These are phyloP conservation scores for Cardamine chenopodiifolia DNA, from an alignment of 345 rosid genomes.

Conservation along the genomic window DNA sequence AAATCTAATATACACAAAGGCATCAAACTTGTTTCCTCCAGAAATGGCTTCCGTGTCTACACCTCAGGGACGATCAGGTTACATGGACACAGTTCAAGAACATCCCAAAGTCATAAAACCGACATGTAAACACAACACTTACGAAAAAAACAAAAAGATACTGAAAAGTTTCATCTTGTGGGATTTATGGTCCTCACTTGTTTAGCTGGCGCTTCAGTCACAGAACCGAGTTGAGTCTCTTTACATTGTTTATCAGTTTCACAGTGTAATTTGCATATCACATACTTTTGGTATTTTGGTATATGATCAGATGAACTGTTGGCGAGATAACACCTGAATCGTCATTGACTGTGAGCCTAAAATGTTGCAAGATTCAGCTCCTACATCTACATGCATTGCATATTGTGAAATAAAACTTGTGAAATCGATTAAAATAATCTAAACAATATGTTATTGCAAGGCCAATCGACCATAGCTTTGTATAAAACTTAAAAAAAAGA, in stretches of 20 bases:
- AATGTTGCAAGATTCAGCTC: not conserved
- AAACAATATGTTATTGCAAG: not conserved
- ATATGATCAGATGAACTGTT: not conserved
- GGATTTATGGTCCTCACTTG: constrained; percentile 20
- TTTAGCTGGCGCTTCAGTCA: constrained; percentile 44
- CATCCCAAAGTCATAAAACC: constrained; percentile 24
- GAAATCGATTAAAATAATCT: not conserved
- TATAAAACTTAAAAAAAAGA: not conserved
- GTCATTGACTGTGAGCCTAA: not conserved
- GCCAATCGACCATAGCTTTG: not conserved
- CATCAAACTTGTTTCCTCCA: constrained; percentile 39
- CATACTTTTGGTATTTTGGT: not conserved
- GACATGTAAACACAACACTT: constrained; percentile 20
- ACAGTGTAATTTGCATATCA: constrained; percentile 11
- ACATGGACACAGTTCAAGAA: constrained; percentile 36
- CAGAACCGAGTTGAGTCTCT: constrained; percentile 30
- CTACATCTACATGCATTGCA: not conserved
- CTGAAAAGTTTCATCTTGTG: not conserved
- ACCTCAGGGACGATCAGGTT: constrained; percentile 38
- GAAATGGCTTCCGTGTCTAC: constrained; percentile 42
- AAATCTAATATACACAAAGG: constrained; percentile 37
- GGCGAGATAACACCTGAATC: constrained; percentile 5
- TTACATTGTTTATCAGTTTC: not conserved
- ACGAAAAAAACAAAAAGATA: not conserved
- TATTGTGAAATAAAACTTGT: not conserved